Percentiles rank a stretch among this genome's conserved stretches.
These are phyloP conservation scores for Cladosporium cucumerinum DNA, from an alignment of 2,329 filamentous ascomycete genomes.

Conservation along the genomic window DNA sequence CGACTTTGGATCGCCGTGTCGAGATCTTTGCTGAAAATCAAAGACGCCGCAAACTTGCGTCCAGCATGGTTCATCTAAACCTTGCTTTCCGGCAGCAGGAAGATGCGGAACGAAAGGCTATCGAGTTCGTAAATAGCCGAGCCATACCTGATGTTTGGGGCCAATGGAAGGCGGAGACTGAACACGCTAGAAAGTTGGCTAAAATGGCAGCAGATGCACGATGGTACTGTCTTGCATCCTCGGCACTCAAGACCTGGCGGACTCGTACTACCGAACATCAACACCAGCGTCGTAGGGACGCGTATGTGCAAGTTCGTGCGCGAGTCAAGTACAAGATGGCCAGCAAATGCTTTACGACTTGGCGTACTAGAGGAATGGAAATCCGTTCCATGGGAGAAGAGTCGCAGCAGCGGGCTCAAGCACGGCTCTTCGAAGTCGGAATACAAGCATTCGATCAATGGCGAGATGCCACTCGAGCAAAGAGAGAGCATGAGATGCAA, in stretches of 20 bases:
- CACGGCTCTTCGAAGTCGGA: constrained; percentile 34
- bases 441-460: constrained; percentile 36
- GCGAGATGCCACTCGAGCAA: constrained; percentile 30
- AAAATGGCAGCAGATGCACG: constrained; percentile 54
- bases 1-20: constrained; percentile 18
- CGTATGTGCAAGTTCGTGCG: constrained; percentile 54
- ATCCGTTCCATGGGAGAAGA: constrained; percentile 39
- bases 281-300: constrained; percentile 52
- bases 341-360: constrained; percentile 39
- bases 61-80: constrained; percentile 30
- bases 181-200: constrained; percentile 48
- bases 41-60: constrained; percentile 27
- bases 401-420: constrained; percentile 37
- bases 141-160: constrained; percentile 38
- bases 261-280: constrained; percentile 49
- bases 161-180: constrained; percentile 35
- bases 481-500: constrained; percentile 30
- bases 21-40: constrained; percentile 28
- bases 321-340: constrained; percentile 54
- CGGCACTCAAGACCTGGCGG: constrained; percentile 51
- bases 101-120: constrained; percentile 37
- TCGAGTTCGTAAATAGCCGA: constrained; percentile 42
- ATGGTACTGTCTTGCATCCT: constrained; percentile 55
- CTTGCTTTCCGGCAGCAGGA: constrained; percentile 30
- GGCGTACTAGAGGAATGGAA: constrained; percentile 36